Conservation (phyloP, 768 basidiomycete genomes). For the Mycena olivaceomarginata region DNA sequence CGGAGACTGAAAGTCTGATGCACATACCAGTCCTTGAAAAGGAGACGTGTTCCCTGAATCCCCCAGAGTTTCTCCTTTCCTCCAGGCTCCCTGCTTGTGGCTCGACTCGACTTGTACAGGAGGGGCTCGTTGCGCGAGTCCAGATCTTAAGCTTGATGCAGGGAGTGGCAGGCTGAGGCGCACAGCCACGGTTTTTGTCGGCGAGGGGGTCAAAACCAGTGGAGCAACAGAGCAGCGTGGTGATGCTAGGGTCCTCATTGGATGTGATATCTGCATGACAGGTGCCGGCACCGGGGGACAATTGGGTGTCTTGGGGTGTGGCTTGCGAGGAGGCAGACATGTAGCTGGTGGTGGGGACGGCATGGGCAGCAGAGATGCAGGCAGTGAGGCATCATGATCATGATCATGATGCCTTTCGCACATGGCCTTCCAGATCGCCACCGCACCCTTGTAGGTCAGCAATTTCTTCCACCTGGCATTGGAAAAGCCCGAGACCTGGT, state of each 20-base stretch:
- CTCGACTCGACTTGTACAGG: neutral
- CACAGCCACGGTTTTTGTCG: neutral
- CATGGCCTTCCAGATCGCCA: neutral
- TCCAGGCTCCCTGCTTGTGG: neutral
- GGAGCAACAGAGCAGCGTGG: neutral
- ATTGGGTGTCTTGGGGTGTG: neutral
- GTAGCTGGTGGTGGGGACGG: neutral
- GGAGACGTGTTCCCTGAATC: neutral
- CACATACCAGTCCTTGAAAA: slow-evolving; percentile 6
- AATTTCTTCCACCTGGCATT: slow-evolving; percentile 1
- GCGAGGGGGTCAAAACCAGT: neutral
- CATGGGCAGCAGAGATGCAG: neutral
- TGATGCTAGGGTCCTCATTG: neutral
- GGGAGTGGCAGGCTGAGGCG: neutral
- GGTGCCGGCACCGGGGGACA: neutral
- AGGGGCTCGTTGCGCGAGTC: neutral
- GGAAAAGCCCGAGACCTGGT: neutral
- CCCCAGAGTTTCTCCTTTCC: slow-evolving; percentile 1
- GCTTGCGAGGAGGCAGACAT: neutral
- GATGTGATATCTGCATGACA: neutral
- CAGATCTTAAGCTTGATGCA: neutral
- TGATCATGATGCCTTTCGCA: slow-evolving; percentile 5
- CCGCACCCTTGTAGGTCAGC: neutral
- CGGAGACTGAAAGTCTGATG: too few species aligned
- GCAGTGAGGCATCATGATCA: neutral